Percentiles rank a stretch among this genome's conserved stretches.
phyloP scores from a whole-genome alignment of 2,329 filamentous ascomycete genomes.

The Esteya vermicola region DNA sequence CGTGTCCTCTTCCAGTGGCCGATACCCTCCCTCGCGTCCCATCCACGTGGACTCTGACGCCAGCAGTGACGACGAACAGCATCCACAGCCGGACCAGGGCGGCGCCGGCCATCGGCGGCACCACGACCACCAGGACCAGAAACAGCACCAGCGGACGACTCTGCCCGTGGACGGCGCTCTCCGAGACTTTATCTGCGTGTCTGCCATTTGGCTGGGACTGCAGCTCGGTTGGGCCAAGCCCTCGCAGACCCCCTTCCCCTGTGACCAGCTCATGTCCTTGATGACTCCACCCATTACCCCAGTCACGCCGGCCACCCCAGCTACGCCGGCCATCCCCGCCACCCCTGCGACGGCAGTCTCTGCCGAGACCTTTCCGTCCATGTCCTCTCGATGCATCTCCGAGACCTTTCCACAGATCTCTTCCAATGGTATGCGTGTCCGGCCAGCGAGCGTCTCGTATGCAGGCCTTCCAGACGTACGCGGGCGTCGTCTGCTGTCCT shows the following conservation, averaged over 20 bases:
- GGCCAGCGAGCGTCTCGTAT: background rate
- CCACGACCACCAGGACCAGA: slow-evolving; percentile 9
- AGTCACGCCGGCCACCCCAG: too few species aligned
- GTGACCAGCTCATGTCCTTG: background rate
- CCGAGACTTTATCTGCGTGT: slow-evolving; percentile 34
- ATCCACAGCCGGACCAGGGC: slow-evolving; percentile 1
- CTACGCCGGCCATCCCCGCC: too few species aligned
- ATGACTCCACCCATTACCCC: too few species aligned
- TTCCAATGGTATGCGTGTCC: too few species aligned
- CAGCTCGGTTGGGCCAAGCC: slow-evolving; percentile 23
- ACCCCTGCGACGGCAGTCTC: too few species aligned
- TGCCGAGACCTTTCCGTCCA: too few species aligned
- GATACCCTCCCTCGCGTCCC: slow-evolving; percentile 29
- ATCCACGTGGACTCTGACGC: slow-evolving; percentile 6
- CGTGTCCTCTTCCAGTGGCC: slow-evolving; percentile 31
- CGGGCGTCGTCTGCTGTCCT: slow-evolving; percentile 6
- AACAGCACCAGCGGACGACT: slow-evolving; percentile 20
- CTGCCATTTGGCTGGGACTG: slow-evolving; percentile 36
- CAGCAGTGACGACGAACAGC: slow-evolving; percentile 9
- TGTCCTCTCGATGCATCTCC: too few species aligned
- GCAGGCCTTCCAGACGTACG: slow-evolving; percentile 1
- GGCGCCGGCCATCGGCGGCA: slow-evolving; percentile 3
- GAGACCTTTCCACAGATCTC: too few species aligned
- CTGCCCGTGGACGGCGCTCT: slow-evolving; percentile 27
- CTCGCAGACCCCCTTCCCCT: too few species aligned